A percentile compares a stretch with the other conserved stretches of the same genome.
Conservation (phyloP, 176 grass and related monocot genomes). For the Hsuehochloa calcarea region DNA sequence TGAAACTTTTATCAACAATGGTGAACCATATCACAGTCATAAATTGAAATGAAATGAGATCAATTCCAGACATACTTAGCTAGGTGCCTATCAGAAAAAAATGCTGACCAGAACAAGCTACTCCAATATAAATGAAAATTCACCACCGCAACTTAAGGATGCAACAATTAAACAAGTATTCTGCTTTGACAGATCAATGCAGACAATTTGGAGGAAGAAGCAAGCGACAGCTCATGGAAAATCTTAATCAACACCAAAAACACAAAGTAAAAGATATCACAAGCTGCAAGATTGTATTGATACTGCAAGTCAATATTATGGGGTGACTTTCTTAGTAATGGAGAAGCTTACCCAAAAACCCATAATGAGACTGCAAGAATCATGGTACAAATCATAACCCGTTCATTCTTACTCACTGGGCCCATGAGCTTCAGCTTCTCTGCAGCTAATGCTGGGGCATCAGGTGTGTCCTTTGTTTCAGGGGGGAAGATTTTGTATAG, state of each 20-base stretch:
- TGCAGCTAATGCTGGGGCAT: constrained; percentile 67
- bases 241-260: neutral
- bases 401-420: constrained; percentile 75
- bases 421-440: constrained; percentile 72
- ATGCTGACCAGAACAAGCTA: neutral
- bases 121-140: constrained; percentile 3
- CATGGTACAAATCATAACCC: constrained; percentile 87
- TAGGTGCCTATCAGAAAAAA: neutral
- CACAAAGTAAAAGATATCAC: neutral
- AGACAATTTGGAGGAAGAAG: neutral
- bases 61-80: neutral
- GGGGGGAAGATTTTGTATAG: constrained; percentile 85
- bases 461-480: constrained; percentile 80
- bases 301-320: neutral
- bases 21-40: neutral
- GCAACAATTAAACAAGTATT: neutral
- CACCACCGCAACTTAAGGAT: neutral
- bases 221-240: neutral
- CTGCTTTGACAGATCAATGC: neutral
- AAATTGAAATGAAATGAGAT: neutral
- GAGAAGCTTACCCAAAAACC: constrained; percentile 67
- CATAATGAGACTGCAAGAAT: constrained; percentile 74
- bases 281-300: constrained; percentile 16
- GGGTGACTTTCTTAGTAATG: neutral
- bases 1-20: neutral